Base-by-base conservation (phyloP, 805 yeast species). In the Nakazawaea holstii region DNA sequence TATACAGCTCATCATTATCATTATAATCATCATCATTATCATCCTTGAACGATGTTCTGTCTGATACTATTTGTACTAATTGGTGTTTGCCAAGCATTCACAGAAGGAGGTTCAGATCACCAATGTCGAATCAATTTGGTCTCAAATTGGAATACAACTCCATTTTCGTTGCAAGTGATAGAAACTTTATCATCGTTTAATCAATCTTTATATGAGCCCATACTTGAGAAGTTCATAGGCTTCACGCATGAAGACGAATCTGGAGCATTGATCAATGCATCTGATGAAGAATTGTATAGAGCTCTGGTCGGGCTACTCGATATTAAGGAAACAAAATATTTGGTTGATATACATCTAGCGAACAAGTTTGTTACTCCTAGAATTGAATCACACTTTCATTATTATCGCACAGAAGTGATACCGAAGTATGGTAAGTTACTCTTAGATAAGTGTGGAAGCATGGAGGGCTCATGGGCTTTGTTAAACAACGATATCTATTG, bases 381-480 rank as follows among this genome's bases (percentile, higher is more conserved):
- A 41, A 70, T 89, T 28, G 78, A 80, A 56, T 67, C 90, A 1
- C 87, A 87, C 46, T 83, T 72, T 57, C 72, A 74, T 45, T 68
- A 74, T 57, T 87, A 77, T 56, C 60, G 58, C 2, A 53, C 62
- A 1, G 50, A 59, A 0, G 64, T 73, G 0, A 51, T 55, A n/a
- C 67, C 74, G 0, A 33, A 51, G 2, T 59, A 52, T 62, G 63
- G 73, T 64, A 31, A 65, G 56, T 52, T 52, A 44, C 46, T 62
- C 38, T 57, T 8, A 2, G 14, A 29, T 3, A 38, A 48, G 8
- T 44, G 50, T 44, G 43, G 55, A 11, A 51, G 48, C 27, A 47
- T 57, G 2, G 60, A 69, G 6, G 56, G 54, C 5, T 69, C 79
- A 1, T 82, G 87, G 76, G 60, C 81, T 7, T 58, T 67, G 48